Percentiles rank a stretch among this genome's conserved stretches.
phyloP scores from a whole-genome alignment of 768 basidiomycete species.

The Russula emetica region DNA sequence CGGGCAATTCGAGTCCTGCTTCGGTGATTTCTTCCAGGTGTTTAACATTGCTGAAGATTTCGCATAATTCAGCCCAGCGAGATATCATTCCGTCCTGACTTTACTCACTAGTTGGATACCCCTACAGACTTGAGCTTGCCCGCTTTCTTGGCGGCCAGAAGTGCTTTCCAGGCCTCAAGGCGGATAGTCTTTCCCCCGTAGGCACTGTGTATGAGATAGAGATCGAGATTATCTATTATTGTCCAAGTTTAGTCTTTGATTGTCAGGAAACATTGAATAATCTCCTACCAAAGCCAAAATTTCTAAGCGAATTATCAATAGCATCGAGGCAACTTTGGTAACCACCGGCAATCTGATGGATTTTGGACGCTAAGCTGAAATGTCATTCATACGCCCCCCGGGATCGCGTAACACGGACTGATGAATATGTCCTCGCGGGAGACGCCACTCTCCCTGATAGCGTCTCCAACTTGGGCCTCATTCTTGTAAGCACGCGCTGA shows the following conservation, averaged over 20 bases:
- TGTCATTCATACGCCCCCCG: not conserved
- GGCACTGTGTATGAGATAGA: constrained; percentile 78
- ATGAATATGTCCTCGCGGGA: constrained; percentile 62
- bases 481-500: constrained; percentile 68
- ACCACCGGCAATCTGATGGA: constrained; percentile 22
- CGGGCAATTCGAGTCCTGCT: constrained; percentile 59
- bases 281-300: constrained; percentile 10
- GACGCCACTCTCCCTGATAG: constrained; percentile 53
- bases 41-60: constrained; percentile 50
- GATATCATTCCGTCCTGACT: constrained; percentile 28
- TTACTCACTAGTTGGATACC: constrained; percentile 75
- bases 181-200: constrained; percentile 58
- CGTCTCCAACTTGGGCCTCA: constrained; percentile 57
- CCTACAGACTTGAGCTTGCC: constrained; percentile 73
- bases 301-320: constrained; percentile 14
- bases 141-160: constrained; percentile 54
- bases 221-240: constrained; percentile 58
- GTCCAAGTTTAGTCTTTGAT: not conserved
- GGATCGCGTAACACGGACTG: constrained; percentile 42
- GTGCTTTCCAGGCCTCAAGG: constrained; percentile 66
- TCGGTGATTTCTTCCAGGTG: constrained; percentile 71
- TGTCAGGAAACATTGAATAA: not conserved
- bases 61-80: not conserved
- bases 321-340: constrained; percentile 8
- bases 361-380: constrained; percentile 24